Evolutionary conservation across 495 filamentous ascomycete species (phyloP), one percentile per base, ranked within the genome.

Genomic region (Chaetomium fimeti): DNA sequence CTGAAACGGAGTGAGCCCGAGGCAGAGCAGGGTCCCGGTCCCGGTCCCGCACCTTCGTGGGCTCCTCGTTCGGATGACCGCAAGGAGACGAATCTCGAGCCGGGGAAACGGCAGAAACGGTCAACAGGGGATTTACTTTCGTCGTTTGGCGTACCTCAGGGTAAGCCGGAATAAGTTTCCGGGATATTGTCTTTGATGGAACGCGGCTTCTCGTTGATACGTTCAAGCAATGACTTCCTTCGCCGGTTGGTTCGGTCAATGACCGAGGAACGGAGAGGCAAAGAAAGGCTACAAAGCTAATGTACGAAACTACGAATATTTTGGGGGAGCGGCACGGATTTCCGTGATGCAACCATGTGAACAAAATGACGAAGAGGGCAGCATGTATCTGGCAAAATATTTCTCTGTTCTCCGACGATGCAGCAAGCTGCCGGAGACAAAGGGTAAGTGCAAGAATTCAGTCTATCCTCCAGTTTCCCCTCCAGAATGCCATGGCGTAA

Each of bases 401-500:
- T 81, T 81, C 75, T 79, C 77, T 72, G 72, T 68, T 66, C 75
- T 68, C 73, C 75, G 75, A 72, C n/a, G 58, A 25, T 51, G 67
- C 66, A 76, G 75, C 57, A 72, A 70, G 66, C 52, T 63, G 64
- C 70, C 61, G 63, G 70, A 69, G 72, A 71, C 73, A 77, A 68
- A 83, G 82, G 78, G 80, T 84, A 82, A 84, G 79, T 72, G 75
- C 55, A 77, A 72, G 66, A 71, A 70, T 61, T 71, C 72, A 52
- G 65, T 90, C 86, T 90, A 74, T 85, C 88, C 85, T 86, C 82
- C 86, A 81, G 68, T 90, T 89, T 89, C 87, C 88, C 87, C 86
- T 90, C 88, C 84, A 85, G 81, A 77, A 80, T 81, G 80, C 76
- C 84, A 84, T 83, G 78, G 82, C 72, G 68, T 77, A 77, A 71